Conservation (phyloP, 768 basidiomycete species). For the Pleurotus giganteus region DNA sequence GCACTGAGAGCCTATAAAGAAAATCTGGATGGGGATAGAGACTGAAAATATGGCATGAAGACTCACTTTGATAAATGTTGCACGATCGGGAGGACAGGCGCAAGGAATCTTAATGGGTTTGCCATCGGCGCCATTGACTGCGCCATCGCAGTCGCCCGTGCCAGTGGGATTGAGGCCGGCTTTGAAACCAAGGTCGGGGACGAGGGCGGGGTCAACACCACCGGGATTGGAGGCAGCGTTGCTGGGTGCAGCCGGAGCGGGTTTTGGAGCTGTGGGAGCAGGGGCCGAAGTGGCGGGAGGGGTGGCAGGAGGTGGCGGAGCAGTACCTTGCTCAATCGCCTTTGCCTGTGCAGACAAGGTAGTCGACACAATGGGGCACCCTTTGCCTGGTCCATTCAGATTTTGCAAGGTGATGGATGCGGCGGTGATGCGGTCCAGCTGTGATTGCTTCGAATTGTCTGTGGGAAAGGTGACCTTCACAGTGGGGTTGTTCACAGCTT, state of each 20-base stretch:
- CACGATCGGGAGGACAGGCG: conserved; percentile 57
- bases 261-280: conserved; percentile 7
- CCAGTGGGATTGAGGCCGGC: conserved; percentile 63
- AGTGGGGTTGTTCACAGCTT: conserved; percentile 63
- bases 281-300: conserved; percentile 12
- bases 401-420: conserved; percentile 73
- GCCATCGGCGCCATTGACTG: conserved; percentile 50
- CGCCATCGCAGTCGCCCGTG: conserved; percentile 56
- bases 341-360: conserved; percentile 49
- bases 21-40: neutral
- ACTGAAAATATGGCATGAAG: too few relatives aligned
- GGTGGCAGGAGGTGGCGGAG: conserved; percentile 16
- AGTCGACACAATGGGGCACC: conserved; percentile 66
- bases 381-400: conserved; percentile 61
- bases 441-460: conserved; percentile 49
- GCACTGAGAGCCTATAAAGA: conserved; percentile 47
- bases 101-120: conserved; percentile 62
- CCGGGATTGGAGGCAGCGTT: conserved; percentile 24
- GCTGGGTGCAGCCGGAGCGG: conserved; percentile 19
- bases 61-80: conserved; percentile 47
- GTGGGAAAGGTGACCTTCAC: conserved; percentile 62
- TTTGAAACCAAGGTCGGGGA: conserved; percentile 58
- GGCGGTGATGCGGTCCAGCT: conserved; percentile 56
- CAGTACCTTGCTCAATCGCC: conserved; percentile 32
- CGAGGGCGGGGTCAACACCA: conserved; percentile 42